Base-by-base conservation (phyloP, 305 asterid species). In the Fraxinus sp. region DNA sequence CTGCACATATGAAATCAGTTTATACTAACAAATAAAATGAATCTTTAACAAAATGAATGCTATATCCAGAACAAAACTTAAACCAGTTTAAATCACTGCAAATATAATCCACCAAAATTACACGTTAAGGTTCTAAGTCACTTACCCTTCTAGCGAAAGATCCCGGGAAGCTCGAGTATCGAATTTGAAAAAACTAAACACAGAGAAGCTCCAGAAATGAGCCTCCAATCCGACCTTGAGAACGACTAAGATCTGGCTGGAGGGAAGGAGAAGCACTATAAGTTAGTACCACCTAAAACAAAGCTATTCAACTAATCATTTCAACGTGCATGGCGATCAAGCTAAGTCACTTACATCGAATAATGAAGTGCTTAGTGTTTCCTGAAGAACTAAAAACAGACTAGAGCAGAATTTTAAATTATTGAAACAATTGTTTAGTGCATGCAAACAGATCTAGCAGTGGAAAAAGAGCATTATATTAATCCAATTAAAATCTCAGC, bases 381-480 rank as follows among this genome's bases (percentile, higher is more conserved):
- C 83, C 46, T 37, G 62, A 71, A 77, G 20, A 68, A 68, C 74
- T 26, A 11, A 68, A 30, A 28, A 28, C 39, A 68, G 37, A 28
- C 14, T 33, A 13, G 74, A 68, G 74, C 71, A 16, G 41, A 77
- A 5, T 30, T 14, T 68, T 68, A 68, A 68, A 68, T 68, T 33
- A 57, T 37, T 11, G 8, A 84, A 81, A 41, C 70, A 84, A 64
- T 74, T 74, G 77, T 81, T 83, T 81, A 79, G 59, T 80, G 39
- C 83, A 82, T 33, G 80, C 32, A 80, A 82, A 81, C 86, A 73
- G 84, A 87, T 87, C 85, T 79, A 36, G 52, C 57, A 39, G 41
- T 22, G 30, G 49, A 39, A 49, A 16, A 16, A 20, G 39, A 8
- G 20, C 32, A 80, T 52, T 16, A 75, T 46, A 55, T 28, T 37